Evolutionary conservation across 306 rosid species (phyloP), one percentile per base, ranked within the genome.

Genomic region (Vigna reflexopilosa): DNA sequence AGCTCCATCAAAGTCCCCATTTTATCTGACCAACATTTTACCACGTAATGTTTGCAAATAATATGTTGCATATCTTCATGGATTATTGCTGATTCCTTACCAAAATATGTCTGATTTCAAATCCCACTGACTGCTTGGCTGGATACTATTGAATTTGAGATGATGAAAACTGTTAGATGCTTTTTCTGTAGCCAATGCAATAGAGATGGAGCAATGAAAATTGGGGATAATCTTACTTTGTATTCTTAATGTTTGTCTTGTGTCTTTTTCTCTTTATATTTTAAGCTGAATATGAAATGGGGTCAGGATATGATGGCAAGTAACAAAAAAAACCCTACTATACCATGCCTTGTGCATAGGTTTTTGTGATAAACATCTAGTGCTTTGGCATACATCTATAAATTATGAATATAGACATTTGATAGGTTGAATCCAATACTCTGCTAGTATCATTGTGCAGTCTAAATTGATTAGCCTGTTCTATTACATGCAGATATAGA

Each of bases 401-500:
- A 59, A 22, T 28, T 28, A 28, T 59, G 19, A 26, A 28, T 20
- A 56, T 14, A 13, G 10, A 6, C 4, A 59, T 59, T 59, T 26
- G 19, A 28, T 59, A 59, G 28, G 66, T 13, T 59, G n/a, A 56
- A 58, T 47, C 42, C 67, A 26, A 24, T 24, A 57, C 42, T 47
- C 11, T 36, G n/a, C 64, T 61, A 13, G 26, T 5, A 55, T 71
- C 16, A 44, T 63, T 19, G 45, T 71, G 51, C 54, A 6, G 30
- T 69, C n/a, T 64, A 54, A 19, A 36, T 77, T 55, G 68, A n/a
- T 77, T 47, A 9, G 48, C 51, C 10, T 52, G 65, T 47, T 84
- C 59, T 5, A 42, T 72, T 63, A 62, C 45, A 56, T 66, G 20
- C 84, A 81, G 88, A 40, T 80, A 78, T 56, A 77, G 71, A 79